phyloP scores from a whole-genome alignment of 2,329 filamentous ascomycete genomes.

The Cladosporium sp. region DNA sequence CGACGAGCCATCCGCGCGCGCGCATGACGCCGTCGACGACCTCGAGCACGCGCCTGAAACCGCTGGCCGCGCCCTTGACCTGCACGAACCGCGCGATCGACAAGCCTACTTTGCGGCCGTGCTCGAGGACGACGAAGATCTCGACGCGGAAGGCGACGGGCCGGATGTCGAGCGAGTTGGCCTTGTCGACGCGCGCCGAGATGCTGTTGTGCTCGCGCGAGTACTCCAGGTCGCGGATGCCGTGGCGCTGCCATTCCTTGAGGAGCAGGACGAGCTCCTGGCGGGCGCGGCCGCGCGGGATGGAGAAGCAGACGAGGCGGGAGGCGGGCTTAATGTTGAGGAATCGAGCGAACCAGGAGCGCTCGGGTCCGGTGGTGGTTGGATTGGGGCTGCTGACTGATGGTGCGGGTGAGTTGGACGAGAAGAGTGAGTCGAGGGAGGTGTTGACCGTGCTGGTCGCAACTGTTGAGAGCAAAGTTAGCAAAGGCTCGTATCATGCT shows the following conservation, averaged over 20 bases:
- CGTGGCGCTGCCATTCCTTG: slow-evolving; percentile 67
- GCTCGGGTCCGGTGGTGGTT: slow-evolving; percentile 36
- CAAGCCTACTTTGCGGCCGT: slow-evolving; percentile 68
- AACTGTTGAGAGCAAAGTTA: slow-evolving; percentile 14
- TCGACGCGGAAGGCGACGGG: slow-evolving; percentile 84
- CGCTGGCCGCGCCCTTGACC: slow-evolving; percentile 83
- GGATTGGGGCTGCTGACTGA: slow-evolving; percentile 41
- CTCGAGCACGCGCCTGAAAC: slow-evolving; percentile 76
- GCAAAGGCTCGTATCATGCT: neutral
- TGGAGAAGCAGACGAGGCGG: slow-evolving; percentile 66
- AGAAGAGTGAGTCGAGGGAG: slow-evolving; percentile 27
- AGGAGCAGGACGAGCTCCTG: slow-evolving; percentile 71
- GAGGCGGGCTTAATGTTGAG: slow-evolving; percentile 83
- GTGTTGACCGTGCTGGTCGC: slow-evolving; percentile 19
- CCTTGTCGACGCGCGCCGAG: slow-evolving; percentile 66
- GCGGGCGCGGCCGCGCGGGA: slow-evolving; percentile 65
- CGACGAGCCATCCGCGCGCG: slow-evolving; percentile 59
- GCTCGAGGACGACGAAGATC: slow-evolving; percentile 82
- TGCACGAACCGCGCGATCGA: slow-evolving; percentile 82
- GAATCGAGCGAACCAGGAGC: slow-evolving; percentile 84
- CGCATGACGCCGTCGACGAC: slow-evolving; percentile 65
- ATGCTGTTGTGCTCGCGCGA: slow-evolving; percentile 76
- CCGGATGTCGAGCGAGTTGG: slow-evolving; percentile 76
- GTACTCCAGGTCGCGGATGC: slow-evolving; percentile 71
- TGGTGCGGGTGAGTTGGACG: slow-evolving; percentile 32